Conservation (phyloP, 352 stramenopile species). For the Phytophthora multivora region DNA sequence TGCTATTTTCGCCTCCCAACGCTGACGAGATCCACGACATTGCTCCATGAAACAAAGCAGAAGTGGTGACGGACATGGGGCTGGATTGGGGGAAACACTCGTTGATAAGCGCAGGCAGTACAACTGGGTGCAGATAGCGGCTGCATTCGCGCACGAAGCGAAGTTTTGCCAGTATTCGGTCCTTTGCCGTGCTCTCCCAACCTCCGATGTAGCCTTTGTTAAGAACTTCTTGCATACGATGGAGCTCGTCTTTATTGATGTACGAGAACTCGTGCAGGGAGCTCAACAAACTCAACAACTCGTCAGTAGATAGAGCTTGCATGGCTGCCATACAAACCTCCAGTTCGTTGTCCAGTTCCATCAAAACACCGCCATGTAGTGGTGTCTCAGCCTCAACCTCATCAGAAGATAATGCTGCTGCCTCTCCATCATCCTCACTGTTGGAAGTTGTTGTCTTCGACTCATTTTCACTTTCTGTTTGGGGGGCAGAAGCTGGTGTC, state of each 20-base stretch:
- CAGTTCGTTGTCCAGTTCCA: slow-evolving; percentile 56
- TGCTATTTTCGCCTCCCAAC: slow-evolving; percentile 41
- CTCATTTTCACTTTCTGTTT: slow-evolving; percentile 23
- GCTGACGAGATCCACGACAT: slow-evolving; percentile 69
- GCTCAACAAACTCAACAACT: slow-evolving; percentile 62
- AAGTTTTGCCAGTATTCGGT: slow-evolving; percentile 67
- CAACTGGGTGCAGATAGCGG: slow-evolving; percentile 62
- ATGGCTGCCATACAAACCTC: slow-evolving; percentile 79
- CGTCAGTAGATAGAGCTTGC: slow-evolving; percentile 65
- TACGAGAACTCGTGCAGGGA: slow-evolving; percentile 73
- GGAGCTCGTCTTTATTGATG: slow-evolving; percentile 72
- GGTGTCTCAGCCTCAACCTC: slow-evolving; percentile 5
- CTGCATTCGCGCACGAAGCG: slow-evolving; percentile 80
- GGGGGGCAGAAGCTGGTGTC: neutral
- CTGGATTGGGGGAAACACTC: slow-evolving; percentile 59
- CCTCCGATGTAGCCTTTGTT: slow-evolving; percentile 83
- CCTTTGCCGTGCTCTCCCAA: slow-evolving; percentile 75
- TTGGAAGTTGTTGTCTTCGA: slow-evolving; percentile 26
- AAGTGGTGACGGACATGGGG: slow-evolving; percentile 52
- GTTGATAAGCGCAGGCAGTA: slow-evolving; percentile 68
- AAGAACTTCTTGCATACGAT: slow-evolving; percentile 76
- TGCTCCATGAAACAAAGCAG: slow-evolving; percentile 59
- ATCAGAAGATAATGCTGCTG: slow-evolving; percentile 7
- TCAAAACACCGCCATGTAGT: slow-evolving; percentile 6
- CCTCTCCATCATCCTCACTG: slow-evolving; percentile 11